Evolutionary conservation across 306 rosid species (phyloP), one percentile per base, ranked within the genome.

Genomic region (Albizia julibrissin): DNA sequence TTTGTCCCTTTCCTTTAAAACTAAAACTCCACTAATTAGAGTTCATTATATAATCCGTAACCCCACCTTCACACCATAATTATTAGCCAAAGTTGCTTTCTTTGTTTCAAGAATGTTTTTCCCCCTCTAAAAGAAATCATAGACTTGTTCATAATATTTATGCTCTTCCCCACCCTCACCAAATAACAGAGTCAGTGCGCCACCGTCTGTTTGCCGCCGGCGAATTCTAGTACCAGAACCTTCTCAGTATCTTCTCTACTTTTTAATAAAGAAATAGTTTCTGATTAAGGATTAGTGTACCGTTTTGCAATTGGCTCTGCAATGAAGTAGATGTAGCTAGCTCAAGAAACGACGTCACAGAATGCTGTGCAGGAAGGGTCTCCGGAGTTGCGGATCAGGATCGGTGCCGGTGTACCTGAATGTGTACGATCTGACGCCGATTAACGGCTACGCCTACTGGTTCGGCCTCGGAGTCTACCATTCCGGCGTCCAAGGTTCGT

Each of bases 401-500:
- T 83, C 93, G 24, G 90, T 78, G 66, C 88, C 92, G 46, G 95
- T 91, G 61, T 85, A 81, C 86, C 91, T 89, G 37, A 91, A 91
- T 70, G 92, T 91, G 58, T 87, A 91, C 73, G 92, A 89, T 86
- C 90, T 91, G 56, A 89, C 94, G 2, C 90, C 91, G 52, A 87
- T 89, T 33, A 89, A 91, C 76, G 92, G 88, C 46, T 91, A 91
- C 72, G 89, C 91, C 37, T 91, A 91, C 76, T 91, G 94, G 92
- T 79, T 89, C 34, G 92, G 94, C 49, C 92, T 91, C 29, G 92
- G 91, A 37, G 94, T 89, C 62, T 91, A 84, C 78, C 94, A 91
- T 72, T 89, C 94, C 76, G 94, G 91, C 3, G 87, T 89, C 5
- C 88, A 91, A 87, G 92, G 94, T 89, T 39, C 6, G 75, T 72